Evolutionary conservation across 345 rosid genomes (phyloP).

Genomic region (Arabis hirsuta): DNA sequence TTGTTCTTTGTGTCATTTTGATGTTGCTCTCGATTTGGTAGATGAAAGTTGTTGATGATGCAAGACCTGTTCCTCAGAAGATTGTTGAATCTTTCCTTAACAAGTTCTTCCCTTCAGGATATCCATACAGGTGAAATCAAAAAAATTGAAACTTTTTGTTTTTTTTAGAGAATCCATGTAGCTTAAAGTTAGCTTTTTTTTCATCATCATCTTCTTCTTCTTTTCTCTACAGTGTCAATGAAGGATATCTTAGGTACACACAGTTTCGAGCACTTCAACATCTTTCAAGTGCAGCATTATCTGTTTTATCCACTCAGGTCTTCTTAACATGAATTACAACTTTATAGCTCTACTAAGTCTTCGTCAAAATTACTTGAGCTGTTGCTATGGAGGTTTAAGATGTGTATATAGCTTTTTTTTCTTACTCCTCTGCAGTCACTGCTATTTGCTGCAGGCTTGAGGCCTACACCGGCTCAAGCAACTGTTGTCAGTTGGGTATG

Average conservation of each 20-base stretch:
- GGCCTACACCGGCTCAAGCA: conserved; percentile 95
- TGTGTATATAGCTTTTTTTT: conserved; percentile 31
- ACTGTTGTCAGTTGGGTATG: conserved; percentile 97
- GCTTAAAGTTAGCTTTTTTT: background rate
- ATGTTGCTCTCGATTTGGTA: conserved; percentile 26
- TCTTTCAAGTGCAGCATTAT: conserved; percentile 79
- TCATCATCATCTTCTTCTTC: background rate
- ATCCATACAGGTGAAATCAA: conserved; percentile 75
- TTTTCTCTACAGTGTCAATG: conserved; percentile 69
- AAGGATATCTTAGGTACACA: conserved; percentile 89
- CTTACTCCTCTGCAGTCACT: conserved; percentile 84
- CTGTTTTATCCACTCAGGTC: conserved; percentile 97
- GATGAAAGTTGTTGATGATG: conserved; percentile 76
- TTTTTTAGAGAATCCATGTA: background rate
- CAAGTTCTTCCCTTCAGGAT: conserved; percentile 91
- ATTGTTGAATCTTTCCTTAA: conserved; percentile 74
- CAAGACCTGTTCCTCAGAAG: conserved; percentile 62
- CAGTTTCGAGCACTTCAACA: conserved; percentile 94
- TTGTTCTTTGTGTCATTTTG: conserved; percentile 5
- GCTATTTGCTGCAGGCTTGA: conserved; percentile 96
- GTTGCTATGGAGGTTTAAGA: conserved; percentile 17
- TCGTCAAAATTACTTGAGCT: background rate
- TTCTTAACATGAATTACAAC: conserved; percentile 23
- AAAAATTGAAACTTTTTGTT: background rate
- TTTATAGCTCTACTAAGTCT: background rate